These are phyloP conservation scores for Marvania coccoides DNA, from an alignment of 139 green algal genomes.

Conservation along the genomic window DNA sequence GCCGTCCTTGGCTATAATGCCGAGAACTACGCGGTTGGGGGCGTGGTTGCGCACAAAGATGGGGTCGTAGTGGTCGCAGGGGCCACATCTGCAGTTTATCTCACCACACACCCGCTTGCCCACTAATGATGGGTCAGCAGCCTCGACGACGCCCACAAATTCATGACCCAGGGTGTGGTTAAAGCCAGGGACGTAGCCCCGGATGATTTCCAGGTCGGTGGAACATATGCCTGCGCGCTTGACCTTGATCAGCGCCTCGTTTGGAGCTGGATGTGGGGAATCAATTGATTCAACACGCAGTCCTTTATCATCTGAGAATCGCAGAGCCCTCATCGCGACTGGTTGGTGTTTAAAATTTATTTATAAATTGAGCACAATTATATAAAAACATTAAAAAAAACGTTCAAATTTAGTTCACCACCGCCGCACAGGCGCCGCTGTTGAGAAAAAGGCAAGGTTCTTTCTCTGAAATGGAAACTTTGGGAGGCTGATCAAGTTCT, in stretches of 20 bases:
- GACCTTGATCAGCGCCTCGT: constrained; percentile 8
- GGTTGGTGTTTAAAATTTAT: not conserved
- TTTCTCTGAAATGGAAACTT: too few species aligned
- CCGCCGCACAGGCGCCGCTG: too few species aligned
- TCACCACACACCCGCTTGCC: constrained; percentile 54
- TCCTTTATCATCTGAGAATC: not conserved
- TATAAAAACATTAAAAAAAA: too few species aligned
- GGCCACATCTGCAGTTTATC: constrained; percentile 56
- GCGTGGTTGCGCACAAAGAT: constrained; percentile 57
- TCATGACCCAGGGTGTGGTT: constrained; percentile 59
- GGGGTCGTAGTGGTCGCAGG: constrained; percentile 31
- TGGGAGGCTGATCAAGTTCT: too few species aligned
- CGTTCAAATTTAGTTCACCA: too few species aligned
- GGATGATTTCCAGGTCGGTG: constrained; percentile 59
- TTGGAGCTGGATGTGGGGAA: not conserved
- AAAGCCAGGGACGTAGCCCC: constrained; percentile 64
- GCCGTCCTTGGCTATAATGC: constrained; percentile 67
- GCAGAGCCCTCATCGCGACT: not conserved
- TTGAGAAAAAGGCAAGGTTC: too few species aligned
- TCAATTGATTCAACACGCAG: not conserved
- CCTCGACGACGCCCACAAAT: constrained; percentile 52
- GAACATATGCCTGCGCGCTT: constrained; percentile 1
- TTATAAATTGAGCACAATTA: too few species aligned
- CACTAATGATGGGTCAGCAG: constrained; percentile 10
- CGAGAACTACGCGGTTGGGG: constrained; percentile 46